These are phyloP conservation scores for Volvox africanus DNA, from an alignment of 139 green algal genomes.

Conservation along the genomic window DNA sequence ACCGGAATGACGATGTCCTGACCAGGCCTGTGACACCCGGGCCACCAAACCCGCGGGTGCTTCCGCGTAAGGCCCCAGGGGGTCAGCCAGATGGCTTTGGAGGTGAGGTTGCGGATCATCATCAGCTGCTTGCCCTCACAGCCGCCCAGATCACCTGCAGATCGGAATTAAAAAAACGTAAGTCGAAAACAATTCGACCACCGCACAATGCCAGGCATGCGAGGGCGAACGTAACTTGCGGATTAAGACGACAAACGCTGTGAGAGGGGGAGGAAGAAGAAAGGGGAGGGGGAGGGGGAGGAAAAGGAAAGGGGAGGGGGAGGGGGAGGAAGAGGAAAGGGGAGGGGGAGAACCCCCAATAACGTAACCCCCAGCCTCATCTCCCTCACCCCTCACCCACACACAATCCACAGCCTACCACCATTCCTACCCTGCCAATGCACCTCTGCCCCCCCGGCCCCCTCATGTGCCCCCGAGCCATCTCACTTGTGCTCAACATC, in stretches of 20 bases:
- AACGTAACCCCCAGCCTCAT: neutral
- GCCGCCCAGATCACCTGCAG: conserved; percentile 59
- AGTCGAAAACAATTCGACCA: too few species aligned
- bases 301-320: too few species aligned
- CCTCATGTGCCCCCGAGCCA: too few species aligned
- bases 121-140: conserved; percentile 65
- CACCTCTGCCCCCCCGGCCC: neutral
- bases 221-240: too few species aligned
- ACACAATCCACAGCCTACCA: too few species aligned
- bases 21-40: conserved; percentile 58
- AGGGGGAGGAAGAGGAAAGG: neutral
- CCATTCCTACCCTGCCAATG: too few species aligned
- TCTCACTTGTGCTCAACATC: conserved; percentile 57
- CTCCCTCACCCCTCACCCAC: neutral
- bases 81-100: conserved; percentile 50
- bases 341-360: neutral
- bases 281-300: neutral
- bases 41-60: conserved; percentile 62
- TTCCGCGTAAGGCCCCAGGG: conserved; percentile 63
- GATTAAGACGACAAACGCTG: too few species aligned
- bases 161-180: too few species aligned
- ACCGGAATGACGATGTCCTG: conserved; percentile 63
- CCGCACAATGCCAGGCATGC: too few species aligned
- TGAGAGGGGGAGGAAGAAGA: neutral
- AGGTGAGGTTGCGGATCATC: conserved; percentile 55